Evolutionary conservation across 2,329 filamentous ascomycete species (phyloP), one percentile per base, ranked within the genome.

Genomic region (Phaeosphaeria sp.): DNA sequence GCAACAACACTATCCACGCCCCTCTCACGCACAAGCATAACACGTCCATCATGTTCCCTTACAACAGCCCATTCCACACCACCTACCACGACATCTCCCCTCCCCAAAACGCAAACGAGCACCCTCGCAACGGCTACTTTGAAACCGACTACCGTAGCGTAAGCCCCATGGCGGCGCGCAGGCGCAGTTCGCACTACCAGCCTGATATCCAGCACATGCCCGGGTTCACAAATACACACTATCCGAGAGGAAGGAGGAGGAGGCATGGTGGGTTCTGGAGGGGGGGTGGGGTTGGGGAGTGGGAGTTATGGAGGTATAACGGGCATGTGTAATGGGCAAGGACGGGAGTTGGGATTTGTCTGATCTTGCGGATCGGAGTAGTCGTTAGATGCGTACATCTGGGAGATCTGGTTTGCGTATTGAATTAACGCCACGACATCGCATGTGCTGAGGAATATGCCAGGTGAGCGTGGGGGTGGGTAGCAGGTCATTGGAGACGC

Each of bases 401-500:
- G 3, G 50, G 57, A 3, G 57, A 59, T 46, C 7, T 39, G 21
- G 22, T 56, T 3, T 51, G 41, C 33, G 50, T 59, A 4, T 54
- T 59, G 21, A 50, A 54, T 20, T 20, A 33, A 22, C 18, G 43
- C 57, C 3, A 10, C 30, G 22, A 54, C 53, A 17, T 41, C 53
- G 10, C 53, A 59, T 44, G 50, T 59, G 1, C 7, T 54, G 21
- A 42, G 50, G 4, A 43, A 15, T 27, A 33, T 30, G 7, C 2
- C n/a, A 3, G 43, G 33, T n/a, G 13, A 46, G 17, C 15, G n/a
- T n/a, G 23, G 20, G 1, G 33, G 42, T 25, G 39, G 18, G 3
- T 59, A 59, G 11, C 23, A 18, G 18, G 20, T 56, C 1, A 7
- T 59, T 7, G 53, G 56, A 4, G 50, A 54, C 21, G 53, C 50